Evolutionary conservation across 2,329 filamentous ascomycete genomes (phyloP), one percentile per base, ranked within the genome.

Genomic region (Microsporum canis): DNA sequence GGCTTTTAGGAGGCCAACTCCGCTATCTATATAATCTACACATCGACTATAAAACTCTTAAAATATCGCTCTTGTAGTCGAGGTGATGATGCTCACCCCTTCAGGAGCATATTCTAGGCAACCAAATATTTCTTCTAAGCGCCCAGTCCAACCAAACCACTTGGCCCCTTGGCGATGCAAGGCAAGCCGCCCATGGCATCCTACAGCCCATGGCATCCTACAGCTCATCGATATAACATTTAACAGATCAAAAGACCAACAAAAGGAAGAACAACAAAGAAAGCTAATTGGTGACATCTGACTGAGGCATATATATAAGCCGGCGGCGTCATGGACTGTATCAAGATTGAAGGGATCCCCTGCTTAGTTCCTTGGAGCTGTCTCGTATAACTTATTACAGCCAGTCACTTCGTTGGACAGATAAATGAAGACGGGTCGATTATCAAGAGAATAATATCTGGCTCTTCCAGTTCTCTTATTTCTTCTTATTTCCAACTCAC

Each of bases 221-320:
- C 17, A 7, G 45, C 45, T 17, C 7, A 27, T 8, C 45, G 45
- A 31, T 29, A 51, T 43, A 43, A 41, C 39, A 23, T n/a, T 43
- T 43, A 1, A 43, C 39, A 43, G 5, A 43, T 23, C 12, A n/a
- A 43, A 43, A n/a, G 14, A n/a, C 17, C 45, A 51, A 29, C 45
- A 31, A 51, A 27, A 51, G 12, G 17, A 23, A 23, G 55, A 59
- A 69, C 71, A 55, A 55, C 51, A 55, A 55, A 55, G 31, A 55
- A 55, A 55, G 51, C 51, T 38, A 55, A 55, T 55, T 55, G 51
- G 51, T 31, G 23, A 36, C n/a, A n/a, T 36, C 27, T 7, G 12
- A 38, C 51, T 31, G 33, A 6, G 10, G 51, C n/a, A 23, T 34
- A 10, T 8, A 17, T 36, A 14, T 10, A 29, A 34, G 2, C 14